Percentiles rank a stretch among this genome's conserved stretches.
Evolutionary conservation across 1,284 basidiomycete species (phyloP).

Genomic region (Dichomitus squalens): DNA sequence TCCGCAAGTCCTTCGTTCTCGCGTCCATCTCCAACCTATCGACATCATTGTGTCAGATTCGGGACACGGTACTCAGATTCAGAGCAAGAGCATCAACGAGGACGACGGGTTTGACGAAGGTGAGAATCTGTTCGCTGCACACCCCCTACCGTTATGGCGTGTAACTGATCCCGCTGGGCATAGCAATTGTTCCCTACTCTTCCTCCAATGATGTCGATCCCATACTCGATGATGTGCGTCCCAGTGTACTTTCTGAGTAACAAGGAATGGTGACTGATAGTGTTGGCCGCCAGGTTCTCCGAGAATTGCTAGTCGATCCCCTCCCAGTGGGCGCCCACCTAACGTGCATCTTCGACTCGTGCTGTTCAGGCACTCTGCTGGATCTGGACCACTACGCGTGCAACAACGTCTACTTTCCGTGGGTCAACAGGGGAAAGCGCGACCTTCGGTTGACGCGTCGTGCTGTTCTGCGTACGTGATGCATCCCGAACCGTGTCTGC

Average conservation of each 20-base stretch:
- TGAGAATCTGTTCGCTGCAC: too few species aligned
- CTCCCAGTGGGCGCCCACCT: conserved; percentile 43
- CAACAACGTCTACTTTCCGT: conserved; percentile 47
- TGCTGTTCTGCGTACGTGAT: not conserved
- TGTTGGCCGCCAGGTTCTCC: conserved; percentile 35
- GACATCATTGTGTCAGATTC: conserved; percentile 1
- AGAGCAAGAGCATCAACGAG: conserved; percentile 4
- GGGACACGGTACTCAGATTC: conserved; percentile 9
- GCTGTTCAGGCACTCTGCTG: conserved; percentile 47
- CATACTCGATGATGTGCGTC: conserved; percentile 39
- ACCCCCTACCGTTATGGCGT: too few species aligned
- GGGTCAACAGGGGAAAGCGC: conserved; percentile 44
- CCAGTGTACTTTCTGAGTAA: not conserved
- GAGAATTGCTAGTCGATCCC: conserved; percentile 37
- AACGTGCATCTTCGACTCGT: conserved; percentile 50
- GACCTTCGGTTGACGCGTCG: not conserved
- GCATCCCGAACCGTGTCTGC: too few species aligned
- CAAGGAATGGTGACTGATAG: not conserved
- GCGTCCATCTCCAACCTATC: not conserved
- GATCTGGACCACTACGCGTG: conserved; percentile 47
- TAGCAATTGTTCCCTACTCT: not conserved
- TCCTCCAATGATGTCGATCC: conserved; percentile 13
- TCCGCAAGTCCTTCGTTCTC: not conserved
- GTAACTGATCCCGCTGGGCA: conserved; percentile 16
- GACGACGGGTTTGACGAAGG: conserved; percentile 36